phyloP scores from a whole-genome alignment of 1,139 yeast species.

The Arxiozyma telluris region DNA sequence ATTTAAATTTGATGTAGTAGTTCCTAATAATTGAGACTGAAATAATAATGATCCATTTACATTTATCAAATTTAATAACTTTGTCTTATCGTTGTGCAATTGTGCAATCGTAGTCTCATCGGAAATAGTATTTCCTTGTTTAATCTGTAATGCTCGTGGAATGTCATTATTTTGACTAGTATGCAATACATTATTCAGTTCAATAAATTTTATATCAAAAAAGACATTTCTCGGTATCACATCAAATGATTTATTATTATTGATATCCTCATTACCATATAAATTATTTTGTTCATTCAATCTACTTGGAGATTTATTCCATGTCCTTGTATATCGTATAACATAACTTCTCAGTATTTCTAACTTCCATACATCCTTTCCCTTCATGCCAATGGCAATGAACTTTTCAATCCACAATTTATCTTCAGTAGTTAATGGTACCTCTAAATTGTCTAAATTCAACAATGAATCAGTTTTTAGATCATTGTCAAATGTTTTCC shows the following conservation, averaged over 20 bases:
- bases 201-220: slow-evolving; percentile 40
- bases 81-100: background rate
- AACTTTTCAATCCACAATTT: slow-evolving; percentile 65
- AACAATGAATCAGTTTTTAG: slow-evolving; percentile 22
- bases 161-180: slow-evolving; percentile 1
- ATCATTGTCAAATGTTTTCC: slow-evolving; percentile 4
- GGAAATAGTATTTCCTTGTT: background rate
- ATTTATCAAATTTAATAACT: slow-evolving; percentile 12
- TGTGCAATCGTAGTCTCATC: background rate
- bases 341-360: slow-evolving; percentile 61
- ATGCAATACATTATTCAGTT: slow-evolving; percentile 3
- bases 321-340: slow-evolving; percentile 41
- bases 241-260: slow-evolving; percentile 31
- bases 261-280: slow-evolving; percentile 21
- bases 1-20: slow-evolving; percentile 49
- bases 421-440: slow-evolving; percentile 48
- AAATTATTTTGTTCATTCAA: slow-evolving; percentile 5
- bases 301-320: slow-evolving; percentile 7
- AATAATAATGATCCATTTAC: slow-evolving; percentile 31
- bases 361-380: slow-evolving; percentile 76
- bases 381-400: slow-evolving; percentile 59
- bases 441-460: slow-evolving; percentile 34
- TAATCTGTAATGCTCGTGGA: background rate
- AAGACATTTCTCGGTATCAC: slow-evolving; percentile 57
- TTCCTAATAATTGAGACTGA: slow-evolving; percentile 32